Percentiles rank a stretch among this genome's conserved stretches.
Conservation (phyloP, 2,329 filamentous ascomycete species). For the Endoconidiophora polonica region DNA sequence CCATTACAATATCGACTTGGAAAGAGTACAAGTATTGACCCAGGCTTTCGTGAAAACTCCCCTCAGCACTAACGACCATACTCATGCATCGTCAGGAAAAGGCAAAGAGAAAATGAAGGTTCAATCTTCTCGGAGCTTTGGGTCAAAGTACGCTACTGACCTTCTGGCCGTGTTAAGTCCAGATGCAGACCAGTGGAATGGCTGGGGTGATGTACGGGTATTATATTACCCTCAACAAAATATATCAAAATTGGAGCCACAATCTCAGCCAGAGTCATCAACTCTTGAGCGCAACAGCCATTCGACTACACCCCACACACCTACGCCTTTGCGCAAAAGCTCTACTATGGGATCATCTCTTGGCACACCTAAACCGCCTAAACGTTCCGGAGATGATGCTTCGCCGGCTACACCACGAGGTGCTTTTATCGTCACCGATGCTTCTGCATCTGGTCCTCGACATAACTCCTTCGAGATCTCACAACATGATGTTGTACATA, state of each 20-base stretch:
- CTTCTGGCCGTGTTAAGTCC: constrained; percentile 56
- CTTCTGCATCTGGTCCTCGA: constrained; percentile 22
- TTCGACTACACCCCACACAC: constrained; percentile 45
- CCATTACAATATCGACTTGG: constrained; percentile 66
- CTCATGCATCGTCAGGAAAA: constrained; percentile 41
- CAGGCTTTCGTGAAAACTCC: constrained; percentile 64
- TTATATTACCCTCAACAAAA: constrained; percentile 50
- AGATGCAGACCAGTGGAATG: constrained; percentile 44
- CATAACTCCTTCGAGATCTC: constrained; percentile 51
- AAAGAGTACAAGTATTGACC: constrained; percentile 71
- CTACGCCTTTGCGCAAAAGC: constrained; percentile 58
- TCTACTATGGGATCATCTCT: constrained; percentile 31
- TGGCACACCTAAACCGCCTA: not conserved
- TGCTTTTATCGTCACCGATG: constrained; percentile 18
- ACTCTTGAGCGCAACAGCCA: constrained; percentile 2
- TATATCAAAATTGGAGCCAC: not conserved
- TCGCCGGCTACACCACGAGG: constrained; percentile 33
- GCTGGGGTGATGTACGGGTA: constrained; percentile 67
- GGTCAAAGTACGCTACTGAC: constrained; percentile 61
- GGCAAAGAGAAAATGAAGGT: constrained; percentile 51
- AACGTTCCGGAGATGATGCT: constrained; percentile 22
- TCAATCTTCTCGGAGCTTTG: constrained; percentile 20
- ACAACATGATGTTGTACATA: constrained; percentile 26
- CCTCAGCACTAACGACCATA: constrained; percentile 33
- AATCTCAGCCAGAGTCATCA: not conserved